A percentile compares a stretch with the other conserved stretches of the same genome.
Conservation (phyloP, 108 stramenopile species). For the Cylindrotheca fusiformis region DNA sequence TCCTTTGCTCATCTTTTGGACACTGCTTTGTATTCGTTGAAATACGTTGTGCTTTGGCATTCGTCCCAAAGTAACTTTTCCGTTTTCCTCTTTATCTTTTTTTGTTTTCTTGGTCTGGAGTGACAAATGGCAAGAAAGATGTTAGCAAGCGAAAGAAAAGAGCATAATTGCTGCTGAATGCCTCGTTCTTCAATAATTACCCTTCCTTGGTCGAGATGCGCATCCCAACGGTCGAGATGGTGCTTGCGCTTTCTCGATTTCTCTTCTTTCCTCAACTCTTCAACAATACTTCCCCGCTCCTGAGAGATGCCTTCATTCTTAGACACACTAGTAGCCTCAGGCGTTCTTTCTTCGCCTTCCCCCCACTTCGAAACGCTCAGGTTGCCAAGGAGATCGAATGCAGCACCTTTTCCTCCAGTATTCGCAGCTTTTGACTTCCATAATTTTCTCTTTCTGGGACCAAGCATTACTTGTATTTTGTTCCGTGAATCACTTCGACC, state of each 20-base stretch:
- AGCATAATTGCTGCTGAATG: no score
- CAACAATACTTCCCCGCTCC: slow-evolving; percentile 28
- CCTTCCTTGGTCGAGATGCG: slow-evolving; percentile 69
- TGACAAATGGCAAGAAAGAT: no score
- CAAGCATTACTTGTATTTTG: slow-evolving; percentile 69
- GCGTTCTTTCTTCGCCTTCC: slow-evolving; percentile 40
- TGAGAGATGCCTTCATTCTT: slow-evolving; percentile 8
- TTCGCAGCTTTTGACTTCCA: slow-evolving; percentile 52
- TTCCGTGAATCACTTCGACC: slow-evolving; percentile 36
- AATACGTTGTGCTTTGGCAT: slow-evolving; percentile 48
- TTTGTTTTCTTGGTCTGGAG: slow-evolving; percentile 9
- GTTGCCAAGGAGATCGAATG: slow-evolving; percentile 58
- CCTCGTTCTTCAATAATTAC: no score
- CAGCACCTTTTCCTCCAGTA: slow-evolving; percentile 19
- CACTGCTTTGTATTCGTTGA: slow-evolving; percentile 56
- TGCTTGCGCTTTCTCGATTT: slow-evolving; percentile 59
- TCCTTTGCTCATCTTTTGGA: slow-evolving; percentile 50
- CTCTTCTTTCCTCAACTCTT: slow-evolving; percentile 47
- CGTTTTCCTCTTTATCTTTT: slow-evolving; percentile 3
- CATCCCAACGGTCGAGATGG: slow-evolving; percentile 75
- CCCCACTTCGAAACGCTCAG: slow-evolving; percentile 54
- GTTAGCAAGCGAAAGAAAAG: no score
- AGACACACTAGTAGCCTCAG: slow-evolving; percentile 8
- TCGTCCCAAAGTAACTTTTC: neutral
- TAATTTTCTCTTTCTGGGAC: slow-evolving; percentile 44